Evolutionary conservation across 1,284 basidiomycete species (phyloP).

Genomic region (Kalmanozyma brasiliensis): DNA sequence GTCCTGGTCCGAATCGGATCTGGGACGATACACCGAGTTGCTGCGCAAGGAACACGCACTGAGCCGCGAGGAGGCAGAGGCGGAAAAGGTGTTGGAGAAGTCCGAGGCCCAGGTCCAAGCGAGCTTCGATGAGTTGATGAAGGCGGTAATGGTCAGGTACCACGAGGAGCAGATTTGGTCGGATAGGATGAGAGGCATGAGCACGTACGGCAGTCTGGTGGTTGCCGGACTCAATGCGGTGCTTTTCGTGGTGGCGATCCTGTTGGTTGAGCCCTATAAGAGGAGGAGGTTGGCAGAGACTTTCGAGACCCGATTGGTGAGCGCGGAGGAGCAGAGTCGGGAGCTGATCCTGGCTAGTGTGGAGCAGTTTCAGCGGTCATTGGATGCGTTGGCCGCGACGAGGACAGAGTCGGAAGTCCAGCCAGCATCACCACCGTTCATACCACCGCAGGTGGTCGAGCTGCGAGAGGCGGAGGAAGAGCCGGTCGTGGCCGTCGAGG

Average conservation of each 20-base stretch:
- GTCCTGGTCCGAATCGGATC: conserved; percentile 58
- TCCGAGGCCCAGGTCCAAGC: conserved; percentile 50
- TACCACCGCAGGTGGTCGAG: neutral
- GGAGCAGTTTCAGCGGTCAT: conserved; percentile 32
- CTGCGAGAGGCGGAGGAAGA: neutral
- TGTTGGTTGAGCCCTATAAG: conserved; percentile 67
- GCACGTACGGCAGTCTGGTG: conserved; percentile 58
- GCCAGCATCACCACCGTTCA: neutral
- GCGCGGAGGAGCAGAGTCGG: conserved; percentile 51
- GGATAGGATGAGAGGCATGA: conserved; percentile 57
- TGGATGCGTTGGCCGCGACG: conserved; percentile 10
- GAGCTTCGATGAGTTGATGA: conserved; percentile 61
- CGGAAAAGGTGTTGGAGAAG: conserved; percentile 50
- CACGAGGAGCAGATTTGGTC: conserved; percentile 67
- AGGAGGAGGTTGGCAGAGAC: conserved; percentile 62
- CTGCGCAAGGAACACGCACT: conserved; percentile 59
- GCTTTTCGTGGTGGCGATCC: conserved; percentile 61
- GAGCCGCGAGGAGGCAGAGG: conserved; percentile 41
- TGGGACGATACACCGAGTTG: conserved; percentile 58
- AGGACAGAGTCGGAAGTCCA: neutral
- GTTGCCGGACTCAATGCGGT: conserved; percentile 63
- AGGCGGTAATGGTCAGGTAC: conserved; percentile 60
- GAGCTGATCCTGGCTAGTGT: conserved; percentile 43
- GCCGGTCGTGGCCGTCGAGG: neutral
- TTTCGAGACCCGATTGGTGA: conserved; percentile 56